phyloP scores from a whole-genome alignment of 2,329 filamentous ascomycete genomes.

The Alternaria sp. region DNA sequence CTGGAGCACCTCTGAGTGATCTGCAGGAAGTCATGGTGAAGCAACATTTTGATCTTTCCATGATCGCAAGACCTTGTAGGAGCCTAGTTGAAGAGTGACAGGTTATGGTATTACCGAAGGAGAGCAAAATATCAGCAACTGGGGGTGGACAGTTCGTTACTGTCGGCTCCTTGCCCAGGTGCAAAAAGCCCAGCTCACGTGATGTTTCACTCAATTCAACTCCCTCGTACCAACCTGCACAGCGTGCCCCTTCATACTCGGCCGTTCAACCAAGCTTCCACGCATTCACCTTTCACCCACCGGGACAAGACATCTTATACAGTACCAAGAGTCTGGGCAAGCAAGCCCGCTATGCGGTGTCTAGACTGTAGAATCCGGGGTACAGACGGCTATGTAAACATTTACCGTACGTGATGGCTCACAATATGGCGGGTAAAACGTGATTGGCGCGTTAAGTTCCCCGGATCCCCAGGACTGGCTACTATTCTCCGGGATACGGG shows the following conservation, averaged over 20 bases:
- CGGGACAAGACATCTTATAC: conserved; percentile 34
- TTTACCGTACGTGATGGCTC: background rate
- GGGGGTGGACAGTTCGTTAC: background rate
- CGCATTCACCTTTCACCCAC: conserved; percentile 22
- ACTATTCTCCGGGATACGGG: conserved; percentile 12
- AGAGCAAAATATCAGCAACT: background rate
- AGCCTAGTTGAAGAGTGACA: background rate
- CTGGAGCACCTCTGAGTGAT: background rate
- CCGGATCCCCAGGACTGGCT: background rate
- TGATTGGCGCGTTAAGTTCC: conserved; percentile 12
- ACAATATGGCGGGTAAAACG: conserved; percentile 19
- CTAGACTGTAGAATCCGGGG: conserved; percentile 18
- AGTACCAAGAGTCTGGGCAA: conserved; percentile 25
- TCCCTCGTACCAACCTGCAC: background rate
- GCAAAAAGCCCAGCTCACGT: background rate
- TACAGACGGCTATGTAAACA: conserved; percentile 17
- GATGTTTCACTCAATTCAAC: background rate
- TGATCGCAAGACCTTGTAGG: background rate
- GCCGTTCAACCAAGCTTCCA: conserved; percentile 21
- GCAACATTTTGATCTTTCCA: background rate
- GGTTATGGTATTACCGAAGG: too few relatives aligned
- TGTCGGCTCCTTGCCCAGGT: background rate
- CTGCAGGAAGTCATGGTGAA: background rate
- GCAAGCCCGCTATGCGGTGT: conserved; percentile 2
- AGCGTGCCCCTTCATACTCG: conserved; percentile 6